Evolutionary conservation across 2,329 filamentous ascomycete species (phyloP).

Genomic region (Talaromyces islandicus): DNA sequence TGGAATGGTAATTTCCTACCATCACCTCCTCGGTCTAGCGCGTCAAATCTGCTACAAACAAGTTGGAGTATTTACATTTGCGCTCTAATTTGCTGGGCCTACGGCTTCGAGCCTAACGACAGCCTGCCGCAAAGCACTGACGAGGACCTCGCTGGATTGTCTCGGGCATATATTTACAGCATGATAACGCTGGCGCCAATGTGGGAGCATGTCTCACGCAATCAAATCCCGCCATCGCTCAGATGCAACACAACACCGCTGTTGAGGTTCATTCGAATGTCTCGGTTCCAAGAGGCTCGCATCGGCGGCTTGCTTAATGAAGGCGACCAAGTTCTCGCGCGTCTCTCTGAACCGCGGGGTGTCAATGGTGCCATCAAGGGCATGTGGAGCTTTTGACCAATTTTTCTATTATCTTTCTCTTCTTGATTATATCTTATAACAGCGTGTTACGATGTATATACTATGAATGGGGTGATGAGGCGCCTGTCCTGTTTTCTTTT

Average conservation of each 20-base stretch:
- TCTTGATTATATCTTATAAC: neutral
- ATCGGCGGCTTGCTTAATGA: conserved; percentile 31
- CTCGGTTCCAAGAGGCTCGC: conserved; percentile 17
- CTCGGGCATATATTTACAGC: conserved; percentile 17
- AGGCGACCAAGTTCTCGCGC: conserved; percentile 25
- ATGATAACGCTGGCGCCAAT: conserved; percentile 15
- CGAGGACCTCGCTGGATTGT: neutral
- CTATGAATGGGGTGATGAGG: neutral
- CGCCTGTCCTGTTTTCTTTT: conserved; percentile 13
- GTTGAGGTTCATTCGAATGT: conserved; percentile 23
- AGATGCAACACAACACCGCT: conserved; percentile 21
- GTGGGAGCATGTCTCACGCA: conserved; percentile 13
- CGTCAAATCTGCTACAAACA: conserved; percentile 24
- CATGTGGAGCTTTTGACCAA: conserved; percentile 19
- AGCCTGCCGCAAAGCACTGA: conserved; percentile 7
- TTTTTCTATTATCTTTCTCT: conserved; percentile 2
- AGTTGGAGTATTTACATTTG: conserved; percentile 29
- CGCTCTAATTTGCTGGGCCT: conserved; percentile 29
- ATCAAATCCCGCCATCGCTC: conserved; percentile 13
- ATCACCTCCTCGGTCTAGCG: neutral
- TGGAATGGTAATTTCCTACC: conserved; percentile 2
- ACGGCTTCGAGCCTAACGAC: conserved; percentile 15
- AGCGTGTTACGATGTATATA: conserved; percentile 6
- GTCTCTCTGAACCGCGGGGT: conserved; percentile 18
- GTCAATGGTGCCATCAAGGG: conserved; percentile 14